These are phyloP conservation scores for Fragaria vesca DNA, from an alignment of 306 rosid genomes.

Conservation along the genomic window DNA sequence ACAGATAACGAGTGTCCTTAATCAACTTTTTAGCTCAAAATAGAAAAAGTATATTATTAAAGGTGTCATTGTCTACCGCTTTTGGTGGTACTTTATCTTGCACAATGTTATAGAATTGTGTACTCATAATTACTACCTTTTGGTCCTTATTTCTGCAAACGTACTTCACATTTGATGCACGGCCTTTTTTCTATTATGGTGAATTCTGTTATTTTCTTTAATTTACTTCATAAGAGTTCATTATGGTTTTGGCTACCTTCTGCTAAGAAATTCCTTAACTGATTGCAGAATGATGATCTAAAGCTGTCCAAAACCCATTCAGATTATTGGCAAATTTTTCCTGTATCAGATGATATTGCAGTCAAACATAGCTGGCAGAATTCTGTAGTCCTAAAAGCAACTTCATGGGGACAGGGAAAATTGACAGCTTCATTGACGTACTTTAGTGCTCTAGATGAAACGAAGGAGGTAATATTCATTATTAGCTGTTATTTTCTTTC, in stretches of 20 bases:
- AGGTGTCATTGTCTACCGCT: not conserved
- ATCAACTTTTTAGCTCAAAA: not conserved
- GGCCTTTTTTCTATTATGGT: not conserved
- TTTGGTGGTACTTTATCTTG: not conserved
- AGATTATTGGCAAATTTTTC: conserved; percentile 50
- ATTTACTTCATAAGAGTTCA: conserved; percentile 13
- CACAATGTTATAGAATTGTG: not conserved
- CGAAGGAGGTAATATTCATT: conserved; percentile 60
- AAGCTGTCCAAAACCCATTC: conserved; percentile 56
- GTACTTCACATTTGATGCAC: not conserved
- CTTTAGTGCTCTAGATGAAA: conserved; percentile 43
- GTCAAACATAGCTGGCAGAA: conserved; percentile 56
- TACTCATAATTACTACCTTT: not conserved
- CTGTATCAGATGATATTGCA: conserved; percentile 56
- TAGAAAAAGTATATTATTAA: not conserved
- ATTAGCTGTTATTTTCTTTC: conserved; percentile 8
- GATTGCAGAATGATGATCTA: conserved; percentile 77
- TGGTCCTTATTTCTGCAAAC: not conserved
- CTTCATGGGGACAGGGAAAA: conserved; percentile 70
- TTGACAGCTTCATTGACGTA: conserved; percentile 77
- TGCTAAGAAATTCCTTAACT: conserved; percentile 30
- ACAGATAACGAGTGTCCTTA: not conserved
- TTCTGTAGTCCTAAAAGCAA: conserved; percentile 65
- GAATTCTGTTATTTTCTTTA: not conserved
- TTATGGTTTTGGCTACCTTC: conserved; percentile 28